phyloP scores from a whole-genome alignment of 352 stramenopile genomes.

The Pseudoperonospora humuli region DNA sequence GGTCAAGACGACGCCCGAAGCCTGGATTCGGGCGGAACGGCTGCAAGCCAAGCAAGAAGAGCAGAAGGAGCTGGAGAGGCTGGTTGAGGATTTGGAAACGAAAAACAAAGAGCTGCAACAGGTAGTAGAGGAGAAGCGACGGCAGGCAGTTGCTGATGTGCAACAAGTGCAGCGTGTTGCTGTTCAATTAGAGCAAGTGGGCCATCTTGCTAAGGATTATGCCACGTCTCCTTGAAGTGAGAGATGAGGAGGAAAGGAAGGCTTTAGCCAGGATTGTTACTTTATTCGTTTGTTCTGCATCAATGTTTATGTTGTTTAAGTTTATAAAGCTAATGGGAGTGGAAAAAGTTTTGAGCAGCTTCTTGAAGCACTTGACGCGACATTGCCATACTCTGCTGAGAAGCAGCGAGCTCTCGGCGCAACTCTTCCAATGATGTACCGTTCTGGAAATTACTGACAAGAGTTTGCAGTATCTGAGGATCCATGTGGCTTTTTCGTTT shows the following conservation, averaged over 20 bases:
- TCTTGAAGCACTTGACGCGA: constrained; percentile 60
- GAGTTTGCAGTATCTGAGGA: constrained; percentile 47
- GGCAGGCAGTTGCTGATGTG: constrained; percentile 32
- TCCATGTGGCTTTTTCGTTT: constrained; percentile 39
- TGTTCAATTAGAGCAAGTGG: constrained; percentile 30
- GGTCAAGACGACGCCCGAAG: constrained; percentile 22
- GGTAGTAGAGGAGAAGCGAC: constrained; percentile 37
- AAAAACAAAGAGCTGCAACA: constrained; percentile 39
- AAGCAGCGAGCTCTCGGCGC: constrained; percentile 52
- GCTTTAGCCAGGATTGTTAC: constrained; percentile 7
- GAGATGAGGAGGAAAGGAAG: not conserved
- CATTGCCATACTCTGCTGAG: constrained; percentile 59
- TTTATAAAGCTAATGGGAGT: constrained; percentile 18
- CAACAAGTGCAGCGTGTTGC: constrained; percentile 33
- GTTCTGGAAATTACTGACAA: constrained; percentile 54
- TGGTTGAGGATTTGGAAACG: constrained; percentile 29
- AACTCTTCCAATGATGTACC: constrained; percentile 64
- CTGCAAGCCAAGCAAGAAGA: constrained; percentile 50
- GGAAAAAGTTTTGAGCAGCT: constrained; percentile 63
- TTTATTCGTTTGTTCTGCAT: constrained; percentile 13
- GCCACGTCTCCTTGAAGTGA: constrained; percentile 15
- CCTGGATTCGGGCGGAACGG: constrained; percentile 33
- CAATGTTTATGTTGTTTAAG: not conserved
- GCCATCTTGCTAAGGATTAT: constrained; percentile 34
- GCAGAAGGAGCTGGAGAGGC: constrained; percentile 31